Percentiles rank a stretch among this genome's conserved stretches.
Conservation (phyloP, 441 rosid genomes). For the Euphorbia celastroides region DNA sequence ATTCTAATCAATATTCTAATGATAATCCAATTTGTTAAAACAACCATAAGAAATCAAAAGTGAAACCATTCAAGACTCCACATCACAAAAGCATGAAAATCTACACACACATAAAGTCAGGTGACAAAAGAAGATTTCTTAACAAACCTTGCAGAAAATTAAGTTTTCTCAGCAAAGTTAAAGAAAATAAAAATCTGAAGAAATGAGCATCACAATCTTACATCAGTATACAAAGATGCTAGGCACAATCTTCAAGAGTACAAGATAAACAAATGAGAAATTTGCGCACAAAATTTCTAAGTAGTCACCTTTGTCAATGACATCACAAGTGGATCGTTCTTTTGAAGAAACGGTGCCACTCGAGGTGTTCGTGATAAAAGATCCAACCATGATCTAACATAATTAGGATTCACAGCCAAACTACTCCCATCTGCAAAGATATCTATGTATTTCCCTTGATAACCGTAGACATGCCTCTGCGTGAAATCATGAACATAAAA, state of each 20-base stretch:
- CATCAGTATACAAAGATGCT: not conserved
- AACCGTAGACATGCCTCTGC: slow-evolving; percentile 87
- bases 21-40: not conserved
- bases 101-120: no score
- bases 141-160: not conserved
- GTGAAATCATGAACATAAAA: slow-evolving; percentile 13
- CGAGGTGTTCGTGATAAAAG: slow-evolving; percentile 85
- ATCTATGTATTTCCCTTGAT: slow-evolving; percentile 65
- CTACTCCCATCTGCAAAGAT: slow-evolving; percentile 80
- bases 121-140: not conserved
- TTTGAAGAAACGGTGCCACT: slow-evolving; percentile 86
- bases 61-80: not conserved
- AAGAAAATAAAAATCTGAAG: not conserved
- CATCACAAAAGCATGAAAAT: not conserved
- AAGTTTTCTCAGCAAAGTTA: not conserved
- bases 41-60: not conserved
- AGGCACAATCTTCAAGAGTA: not conserved
- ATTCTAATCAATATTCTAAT: not conserved
- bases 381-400: slow-evolving; percentile 74
- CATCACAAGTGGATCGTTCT: slow-evolving; percentile 77
- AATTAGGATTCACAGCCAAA: slow-evolving; percentile 77
- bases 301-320: slow-evolving; percentile 67
- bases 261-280: not conserved
- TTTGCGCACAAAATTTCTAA: slow-evolving; percentile 3
- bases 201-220: not conserved